Evolutionary conservation across 2,329 filamentous ascomycete genomes (phyloP).

Genomic region (Colletotrichum lupini): DNA sequence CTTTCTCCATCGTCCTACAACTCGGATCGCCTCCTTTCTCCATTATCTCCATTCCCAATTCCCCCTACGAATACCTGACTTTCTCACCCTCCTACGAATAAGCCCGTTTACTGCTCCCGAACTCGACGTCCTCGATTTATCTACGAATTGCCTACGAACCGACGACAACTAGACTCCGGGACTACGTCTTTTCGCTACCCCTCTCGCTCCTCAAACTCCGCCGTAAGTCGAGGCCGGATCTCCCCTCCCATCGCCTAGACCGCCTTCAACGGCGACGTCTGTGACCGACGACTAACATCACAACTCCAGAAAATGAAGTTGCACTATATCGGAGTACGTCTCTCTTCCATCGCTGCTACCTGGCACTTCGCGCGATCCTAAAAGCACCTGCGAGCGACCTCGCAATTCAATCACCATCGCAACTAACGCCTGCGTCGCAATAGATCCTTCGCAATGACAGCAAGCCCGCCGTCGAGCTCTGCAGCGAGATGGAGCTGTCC

Average conservation of each 20-base stretch:
- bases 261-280: constrained; percentile 5
- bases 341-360: constrained; percentile 41
- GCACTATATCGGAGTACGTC: constrained; percentile 84
- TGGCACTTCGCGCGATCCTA: neutral
- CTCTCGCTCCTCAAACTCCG: constrained; percentile 17
- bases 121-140: neutral
- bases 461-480: constrained; percentile 81
- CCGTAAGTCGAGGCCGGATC: constrained; percentile 25
- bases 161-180: neutral
- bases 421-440: constrained; percentile 16
- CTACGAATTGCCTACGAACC: neutral
- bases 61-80: neutral
- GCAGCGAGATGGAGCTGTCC: constrained; percentile 80
- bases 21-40: constrained; percentile 21
- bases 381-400: neutral
- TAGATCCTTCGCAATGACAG: constrained; percentile 85
- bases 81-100: neutral
- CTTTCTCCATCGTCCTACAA: constrained; percentile 24
- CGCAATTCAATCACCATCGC: constrained; percentile 1
- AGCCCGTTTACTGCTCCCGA: neutral
- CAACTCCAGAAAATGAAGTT: constrained; percentile 76
- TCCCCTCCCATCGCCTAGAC: constrained; percentile 10
- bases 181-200: neutral
- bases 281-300: constrained; percentile 11
- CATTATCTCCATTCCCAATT: constrained; percentile 16